Evolutionary conservation across 1,139 yeast species (phyloP).

Genomic region (Taphrina sp.): DNA sequence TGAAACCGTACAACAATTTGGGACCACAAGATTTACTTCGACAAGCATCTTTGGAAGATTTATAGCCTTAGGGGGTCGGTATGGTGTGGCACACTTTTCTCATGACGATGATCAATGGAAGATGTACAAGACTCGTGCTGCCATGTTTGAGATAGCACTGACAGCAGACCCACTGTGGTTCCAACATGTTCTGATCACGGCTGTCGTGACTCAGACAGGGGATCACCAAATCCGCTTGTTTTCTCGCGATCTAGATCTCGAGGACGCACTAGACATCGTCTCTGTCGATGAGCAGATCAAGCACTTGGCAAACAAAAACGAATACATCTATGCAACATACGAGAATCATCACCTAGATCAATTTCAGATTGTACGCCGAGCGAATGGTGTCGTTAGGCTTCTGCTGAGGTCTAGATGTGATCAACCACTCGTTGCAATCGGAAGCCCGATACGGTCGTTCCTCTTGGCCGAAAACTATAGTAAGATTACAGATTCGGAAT

Average conservation of each 20-base stretch:
- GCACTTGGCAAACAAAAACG: neutral
- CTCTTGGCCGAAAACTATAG: no score
- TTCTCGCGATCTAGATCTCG: conserved; percentile 18
- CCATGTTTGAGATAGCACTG: conserved; percentile 46
- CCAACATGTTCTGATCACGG: conserved; percentile 45
- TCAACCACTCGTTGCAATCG: no score
- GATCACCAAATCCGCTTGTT: conserved; percentile 17
- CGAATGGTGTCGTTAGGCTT: neutral
- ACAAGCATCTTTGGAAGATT: no score
- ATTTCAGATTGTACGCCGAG: neutral
- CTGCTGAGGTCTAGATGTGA: neutral
- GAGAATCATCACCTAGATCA: neutral
- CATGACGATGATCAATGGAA: conserved; percentile 48
- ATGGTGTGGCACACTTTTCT: conserved; percentile 48
- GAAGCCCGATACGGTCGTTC: no score
- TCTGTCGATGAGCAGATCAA: neutral
- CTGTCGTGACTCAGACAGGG: conserved; percentile 42
- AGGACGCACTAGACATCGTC: neutral
- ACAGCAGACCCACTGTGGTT: conserved; percentile 50
- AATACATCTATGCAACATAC: neutral
- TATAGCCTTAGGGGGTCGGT: conserved; percentile 48
- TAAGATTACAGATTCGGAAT: no score
- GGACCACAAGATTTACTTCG: no score
- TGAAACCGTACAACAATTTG: no score
- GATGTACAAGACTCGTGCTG: conserved; percentile 44